Conservation (phyloP, 345 rosid genomes). For the Eucalyptus curtisii region DNA sequence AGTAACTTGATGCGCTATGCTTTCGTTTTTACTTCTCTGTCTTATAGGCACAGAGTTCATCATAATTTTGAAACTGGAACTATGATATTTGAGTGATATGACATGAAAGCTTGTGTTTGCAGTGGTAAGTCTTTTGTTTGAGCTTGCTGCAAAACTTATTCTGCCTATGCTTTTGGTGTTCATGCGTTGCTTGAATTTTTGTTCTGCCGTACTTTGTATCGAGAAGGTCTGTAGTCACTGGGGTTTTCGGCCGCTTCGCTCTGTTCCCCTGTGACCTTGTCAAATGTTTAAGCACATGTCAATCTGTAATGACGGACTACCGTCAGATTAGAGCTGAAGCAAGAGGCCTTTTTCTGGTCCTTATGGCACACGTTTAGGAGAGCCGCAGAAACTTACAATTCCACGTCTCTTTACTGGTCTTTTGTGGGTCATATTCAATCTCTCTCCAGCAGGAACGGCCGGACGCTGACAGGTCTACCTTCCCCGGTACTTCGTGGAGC, state of each 20-base stretch:
- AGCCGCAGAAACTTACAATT: background rate
- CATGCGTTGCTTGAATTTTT: background rate
- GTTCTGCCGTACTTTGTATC: background rate
- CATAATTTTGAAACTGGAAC: background rate
- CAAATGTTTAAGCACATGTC: background rate
- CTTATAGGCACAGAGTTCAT: background rate
- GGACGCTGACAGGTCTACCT: background rate
- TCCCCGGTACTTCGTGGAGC: background rate
- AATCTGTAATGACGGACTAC: background rate
- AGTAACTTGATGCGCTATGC: background rate
- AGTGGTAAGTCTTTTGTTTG: background rate
- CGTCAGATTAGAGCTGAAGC: background rate
- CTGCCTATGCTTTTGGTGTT: background rate
- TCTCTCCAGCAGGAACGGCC: background rate
- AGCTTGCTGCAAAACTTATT: background rate
- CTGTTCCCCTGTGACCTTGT: background rate
- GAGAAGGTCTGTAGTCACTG: background rate
- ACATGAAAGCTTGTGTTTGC: background rate
- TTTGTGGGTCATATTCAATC: background rate
- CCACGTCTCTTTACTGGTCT: background rate
- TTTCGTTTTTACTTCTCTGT: background rate
- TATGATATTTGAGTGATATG: background rate
- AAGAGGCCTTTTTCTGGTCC: background rate
- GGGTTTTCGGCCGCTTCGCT: background rate
- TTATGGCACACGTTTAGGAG: background rate